phyloP scores from a whole-genome alignment of 371 early-diverging fungal species.

The Thermomucor indicae-seudaticae region DNA sequence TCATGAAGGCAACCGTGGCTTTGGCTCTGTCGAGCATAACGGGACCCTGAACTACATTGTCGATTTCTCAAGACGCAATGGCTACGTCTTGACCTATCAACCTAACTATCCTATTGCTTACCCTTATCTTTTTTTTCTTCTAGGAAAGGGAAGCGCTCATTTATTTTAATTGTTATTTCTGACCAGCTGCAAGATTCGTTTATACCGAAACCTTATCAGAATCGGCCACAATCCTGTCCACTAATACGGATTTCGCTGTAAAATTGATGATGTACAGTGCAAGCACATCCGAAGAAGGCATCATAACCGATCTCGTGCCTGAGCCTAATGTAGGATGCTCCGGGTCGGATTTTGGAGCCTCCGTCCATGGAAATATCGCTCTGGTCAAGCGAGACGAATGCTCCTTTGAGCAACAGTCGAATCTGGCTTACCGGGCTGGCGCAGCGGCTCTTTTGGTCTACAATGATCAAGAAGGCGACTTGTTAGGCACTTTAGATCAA shows the following conservation, averaged over 20 bases:
- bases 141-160: too few relatives aligned
- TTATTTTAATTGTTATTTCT: too few relatives aligned
- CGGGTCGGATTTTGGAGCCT: constrained; percentile 9
- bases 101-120: constrained; percentile 5
- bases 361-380: constrained; percentile 20
- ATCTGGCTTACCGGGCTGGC: constrained; percentile 30
- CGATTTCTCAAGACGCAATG: background rate
- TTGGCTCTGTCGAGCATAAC: constrained; percentile 9
- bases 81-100: constrained; percentile 1
- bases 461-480: constrained; percentile 16
- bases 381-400: constrained; percentile 52
- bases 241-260: background rate
- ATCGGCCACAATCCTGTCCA: background rate
- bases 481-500: constrained; percentile 6
- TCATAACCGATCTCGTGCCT: background rate
- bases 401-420: constrained; percentile 45
- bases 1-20: constrained; percentile 2
- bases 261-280: constrained; percentile 5
- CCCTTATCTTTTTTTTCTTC: too few relatives aligned
- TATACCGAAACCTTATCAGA: constrained; percentile 4
- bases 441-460: constrained; percentile 48
- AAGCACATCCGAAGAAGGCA: constrained; percentile 6
- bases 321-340: constrained; percentile 4
- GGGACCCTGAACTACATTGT: constrained; percentile 7
- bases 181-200: background rate